These are phyloP conservation scores for Suhomyces bokatorum DNA, from an alignment of 1,139 yeast genomes.

Conservation along the genomic window DNA sequence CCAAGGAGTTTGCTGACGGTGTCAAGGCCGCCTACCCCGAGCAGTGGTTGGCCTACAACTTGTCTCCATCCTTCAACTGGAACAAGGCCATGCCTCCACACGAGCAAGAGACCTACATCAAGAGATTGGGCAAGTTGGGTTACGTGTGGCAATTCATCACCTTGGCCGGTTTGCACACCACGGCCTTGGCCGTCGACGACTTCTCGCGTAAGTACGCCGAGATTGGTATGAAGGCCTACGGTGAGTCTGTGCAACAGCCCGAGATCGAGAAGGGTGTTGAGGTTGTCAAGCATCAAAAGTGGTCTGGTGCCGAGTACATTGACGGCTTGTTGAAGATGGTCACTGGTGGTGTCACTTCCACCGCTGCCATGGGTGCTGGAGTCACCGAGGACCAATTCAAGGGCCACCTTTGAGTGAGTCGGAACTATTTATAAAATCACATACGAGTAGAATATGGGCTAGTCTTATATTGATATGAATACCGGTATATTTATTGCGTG, in stretches of 20 bases:
- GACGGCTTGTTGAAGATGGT: slow-evolving; percentile 88
- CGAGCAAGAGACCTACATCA: slow-evolving; percentile 89
- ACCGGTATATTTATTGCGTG: too few species aligned
- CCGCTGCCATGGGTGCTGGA: slow-evolving; percentile 99
- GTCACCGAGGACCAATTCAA: slow-evolving; percentile 97
- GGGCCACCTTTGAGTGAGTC: neutral
- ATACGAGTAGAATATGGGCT: neutral
- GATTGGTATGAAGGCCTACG: slow-evolving; percentile 95
- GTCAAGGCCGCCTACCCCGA: slow-evolving; percentile 79
- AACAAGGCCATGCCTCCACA: slow-evolving; percentile 84
- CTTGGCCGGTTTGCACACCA: slow-evolving; percentile 94
- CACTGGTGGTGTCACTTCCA: slow-evolving; percentile 92
- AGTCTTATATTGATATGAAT: neutral
- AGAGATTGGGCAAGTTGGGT: slow-evolving; percentile 85
- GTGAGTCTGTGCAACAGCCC: slow-evolving; percentile 79
- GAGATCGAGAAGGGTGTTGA: slow-evolving; percentile 91
- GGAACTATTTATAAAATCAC: neutral
- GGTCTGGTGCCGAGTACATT: slow-evolving; percentile 99
- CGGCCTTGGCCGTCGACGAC: slow-evolving; percentile 87
- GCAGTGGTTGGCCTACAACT: slow-evolving; percentile 94
- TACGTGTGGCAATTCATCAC: slow-evolving; percentile 98
- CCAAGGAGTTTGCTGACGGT: slow-evolving; percentile 92
- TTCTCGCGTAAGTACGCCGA: slow-evolving; percentile 77
- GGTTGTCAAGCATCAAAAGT: slow-evolving; percentile 95
- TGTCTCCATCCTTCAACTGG: slow-evolving; percentile 98